Base-by-base conservation (phyloP, 164 flowering plant genomes). In the Magnolia kwangsiensis region DNA sequence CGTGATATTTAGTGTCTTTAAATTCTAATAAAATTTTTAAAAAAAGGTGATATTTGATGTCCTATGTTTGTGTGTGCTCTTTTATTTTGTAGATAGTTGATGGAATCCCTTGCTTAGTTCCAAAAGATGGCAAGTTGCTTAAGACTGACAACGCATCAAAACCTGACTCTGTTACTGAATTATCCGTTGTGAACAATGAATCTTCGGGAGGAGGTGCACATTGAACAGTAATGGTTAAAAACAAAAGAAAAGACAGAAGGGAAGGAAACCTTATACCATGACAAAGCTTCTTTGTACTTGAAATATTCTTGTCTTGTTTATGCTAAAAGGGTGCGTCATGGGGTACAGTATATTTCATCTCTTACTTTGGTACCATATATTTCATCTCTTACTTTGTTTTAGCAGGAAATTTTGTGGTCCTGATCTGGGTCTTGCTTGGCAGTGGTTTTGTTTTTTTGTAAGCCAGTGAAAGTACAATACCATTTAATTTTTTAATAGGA, bases 81-180 rank as follows among this genome's bases (percentile, higher is more conserved):
- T 64, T 14, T 79, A 16, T 18, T 75, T 51, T 37, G 11, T 70
- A 90, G 96, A 84, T 91, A 69, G 90, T 85, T 58, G 86, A 93
- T 84, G 97, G 96, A 72, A 88, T 91, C 67, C 95, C 97, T 73
- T 82, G 87, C 77, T 81, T 93, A 79, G 89, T 89, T 9, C 95
- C 97, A 13, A 81, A 75, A 58, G 94, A 89, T 80, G 97, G 95
- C 1, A 90, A 87, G 78, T 76, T 90, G 51, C 83, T 93, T 71
- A 88, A 87, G 19, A 49, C 69, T 21, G 88, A 80, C 29, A 16
- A 55, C 3, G 50, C 69, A 71, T 50, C 75, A 24, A 65, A 64
- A 31, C 55, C 74, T 49, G 74, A 76, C 67, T 74, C 27, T 67
- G 68, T 19, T 72, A 78, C 50, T 13, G 76, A 80, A 73, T 75